Base-by-base conservation (phyloP, 768 basidiomycete genomes). In the Leccinum uliginosum region DNA sequence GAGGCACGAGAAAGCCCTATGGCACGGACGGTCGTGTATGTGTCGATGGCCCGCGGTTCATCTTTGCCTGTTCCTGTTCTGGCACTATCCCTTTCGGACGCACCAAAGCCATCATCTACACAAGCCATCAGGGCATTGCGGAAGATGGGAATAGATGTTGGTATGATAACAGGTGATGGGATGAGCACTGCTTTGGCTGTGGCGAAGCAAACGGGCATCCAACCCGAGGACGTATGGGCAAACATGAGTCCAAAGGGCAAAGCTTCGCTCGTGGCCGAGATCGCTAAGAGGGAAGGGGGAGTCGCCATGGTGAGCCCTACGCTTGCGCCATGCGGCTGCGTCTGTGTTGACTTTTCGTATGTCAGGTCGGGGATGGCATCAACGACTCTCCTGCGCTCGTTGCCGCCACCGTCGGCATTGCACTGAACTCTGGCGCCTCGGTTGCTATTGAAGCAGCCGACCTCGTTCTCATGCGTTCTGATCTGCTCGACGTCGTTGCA, bases 401-500 rank as follows among this genome's bases (percentile, higher is more conserved):
- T 15, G 94, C 93, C 4, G 92, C 96, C 1, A 92, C 93, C 1
- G 91, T 99, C 23, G 97, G 97, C 43, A 95, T 99, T 58, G 97
- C 97, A 1, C 83, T 99, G 6, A 95, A 92, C 11, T 91, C 93
- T 3, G 97, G 97, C 30, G 95, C 97, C 17, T 96, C 93, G 6
- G 93, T 99, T 45, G 97, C 97, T 10, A 89, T 99, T 51, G 97
- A 98, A 76, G 97, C 97, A 0, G 97, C 97, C 14, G 97, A 98
- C 73, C 87, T 98, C 56, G 95, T 99, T 17, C 85, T 99, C 57
- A 98, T 98, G 91, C 89, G 92, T 52, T 92, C 93, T 1, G 95
- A 99, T 68, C 83, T 98, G 4, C 82, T 98, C 50, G 97, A 99
- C 69, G 97, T 99, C 54, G 96, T 98, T 58, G 96, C 97, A 3